Evolutionary conservation across 208 protist genomes (phyloP).

Genomic region (Trypanosoma cruzi): DNA sequence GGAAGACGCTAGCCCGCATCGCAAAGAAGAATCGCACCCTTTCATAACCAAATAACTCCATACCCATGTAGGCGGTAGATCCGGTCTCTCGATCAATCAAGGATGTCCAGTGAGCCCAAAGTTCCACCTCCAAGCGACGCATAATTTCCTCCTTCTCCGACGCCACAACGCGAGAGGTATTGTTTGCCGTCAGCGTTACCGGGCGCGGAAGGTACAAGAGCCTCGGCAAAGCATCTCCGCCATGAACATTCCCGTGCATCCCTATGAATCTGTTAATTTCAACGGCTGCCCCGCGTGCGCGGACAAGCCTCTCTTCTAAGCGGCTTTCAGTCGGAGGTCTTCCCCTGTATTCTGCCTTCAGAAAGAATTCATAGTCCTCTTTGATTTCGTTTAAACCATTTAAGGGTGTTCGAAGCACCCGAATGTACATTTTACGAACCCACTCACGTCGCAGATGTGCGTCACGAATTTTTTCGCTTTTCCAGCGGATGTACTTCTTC

Average conservation of each 20-base stretch:
- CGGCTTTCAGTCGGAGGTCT: conserved; percentile 47
- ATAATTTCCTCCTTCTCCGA: conserved; percentile 23
- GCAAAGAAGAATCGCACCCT: conserved; percentile 50
- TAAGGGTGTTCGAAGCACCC: conserved; percentile 75
- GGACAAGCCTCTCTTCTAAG: conserved; percentile 32
- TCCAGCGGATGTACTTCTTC: conserved; percentile 69
- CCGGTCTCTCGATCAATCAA: conserved; percentile 46
- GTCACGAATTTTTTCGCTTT: conserved; percentile 46
- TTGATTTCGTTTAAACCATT: conserved; percentile 66
- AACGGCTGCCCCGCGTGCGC: conserved; percentile 12
- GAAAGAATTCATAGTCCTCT: conserved; percentile 77
- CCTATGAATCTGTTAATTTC: conserved; percentile 27
- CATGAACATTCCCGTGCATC: background rate
- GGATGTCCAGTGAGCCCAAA: conserved; percentile 60
- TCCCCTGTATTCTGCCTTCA: conserved; percentile 57
- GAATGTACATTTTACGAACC: conserved; percentile 61
- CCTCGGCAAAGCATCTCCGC: conserved; percentile 20
- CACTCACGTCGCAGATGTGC: conserved; percentile 49
- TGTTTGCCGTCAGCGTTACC: conserved; percentile 18
- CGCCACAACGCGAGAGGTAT: background rate
- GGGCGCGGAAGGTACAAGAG: conserved; percentile 54
- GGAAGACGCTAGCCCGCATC: conserved; percentile 65
- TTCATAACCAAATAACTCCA: conserved; percentile 55
- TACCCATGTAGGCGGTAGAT: conserved; percentile 38
- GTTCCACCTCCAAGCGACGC: conserved; percentile 48